Evolutionary conservation across 1,139 yeast species (phyloP).

Genomic region (Kodamaea arcana): DNA sequence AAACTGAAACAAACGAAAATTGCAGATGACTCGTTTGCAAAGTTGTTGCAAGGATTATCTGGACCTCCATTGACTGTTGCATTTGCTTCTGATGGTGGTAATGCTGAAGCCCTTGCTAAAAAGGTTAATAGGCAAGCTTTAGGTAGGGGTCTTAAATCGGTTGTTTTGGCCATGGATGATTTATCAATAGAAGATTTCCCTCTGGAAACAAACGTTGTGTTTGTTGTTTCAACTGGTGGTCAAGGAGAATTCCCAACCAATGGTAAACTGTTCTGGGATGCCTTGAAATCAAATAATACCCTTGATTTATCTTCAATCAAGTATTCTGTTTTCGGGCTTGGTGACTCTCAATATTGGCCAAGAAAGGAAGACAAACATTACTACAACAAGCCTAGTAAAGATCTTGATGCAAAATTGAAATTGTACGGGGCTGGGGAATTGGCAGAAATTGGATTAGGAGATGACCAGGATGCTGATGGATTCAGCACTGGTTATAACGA

Average conservation of each 20-base stretch:
- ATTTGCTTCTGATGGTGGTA: conserved; percentile 95
- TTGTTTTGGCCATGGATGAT: conserved; percentile 81
- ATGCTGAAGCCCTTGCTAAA: conserved; percentile 80
- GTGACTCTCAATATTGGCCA: conserved; percentile 97
- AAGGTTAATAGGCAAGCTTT: conserved; percentile 79
- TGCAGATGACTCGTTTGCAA: conserved; percentile 75
- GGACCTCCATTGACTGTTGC: conserved; percentile 92
- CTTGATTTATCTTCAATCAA: conserved; percentile 68
- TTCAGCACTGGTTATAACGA: conserved; percentile 81
- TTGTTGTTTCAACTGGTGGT: conserved; percentile 88
- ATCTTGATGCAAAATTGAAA: conserved; percentile 58
- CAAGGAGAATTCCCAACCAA: conserved; percentile 98
- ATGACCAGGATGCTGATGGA: conserved; percentile 97
- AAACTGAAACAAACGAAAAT: conserved; percentile 58
- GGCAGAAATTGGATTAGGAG: conserved; percentile 82
- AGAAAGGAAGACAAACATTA: conserved; percentile 91
- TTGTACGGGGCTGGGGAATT: conserved; percentile 72
- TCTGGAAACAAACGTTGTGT: conserved; percentile 75
- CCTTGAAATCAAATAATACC: conserved; percentile 63
- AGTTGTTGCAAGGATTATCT: conserved; percentile 77
- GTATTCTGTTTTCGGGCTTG: conserved; percentile 81
- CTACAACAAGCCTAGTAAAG: conserved; percentile 89
- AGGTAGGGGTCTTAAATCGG: conserved; percentile 80
- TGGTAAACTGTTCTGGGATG: conserved; percentile 90
- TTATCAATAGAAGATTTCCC: conserved; percentile 75